These are phyloP conservation scores for Alternaria triticimaculans DNA, from an alignment of 2,329 filamentous ascomycete genomes.

Conservation along the genomic window DNA sequence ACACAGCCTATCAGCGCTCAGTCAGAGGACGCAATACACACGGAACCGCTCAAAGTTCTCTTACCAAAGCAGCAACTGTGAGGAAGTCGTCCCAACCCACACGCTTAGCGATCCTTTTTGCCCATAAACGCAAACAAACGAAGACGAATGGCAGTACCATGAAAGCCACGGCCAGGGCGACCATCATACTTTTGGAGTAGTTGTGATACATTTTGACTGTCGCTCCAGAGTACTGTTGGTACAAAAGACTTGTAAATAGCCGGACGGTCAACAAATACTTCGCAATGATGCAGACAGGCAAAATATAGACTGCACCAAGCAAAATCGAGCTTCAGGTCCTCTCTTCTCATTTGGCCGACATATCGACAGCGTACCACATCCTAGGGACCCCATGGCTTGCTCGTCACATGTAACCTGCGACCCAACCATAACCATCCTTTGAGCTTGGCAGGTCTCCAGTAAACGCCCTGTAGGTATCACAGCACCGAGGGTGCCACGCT, in stretches of 20 bases:
- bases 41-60: neutral
- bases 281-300: neutral
- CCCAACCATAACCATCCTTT: neutral
- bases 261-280: neutral
- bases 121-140: conserved; percentile 30
- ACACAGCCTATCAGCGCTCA: conserved; percentile 16
- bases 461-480: neutral
- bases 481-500: neutral
- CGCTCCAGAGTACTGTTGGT: neutral
- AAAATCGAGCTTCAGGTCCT: neutral
- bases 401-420: neutral
- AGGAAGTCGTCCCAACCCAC: conserved; percentile 32
- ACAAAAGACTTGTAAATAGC: neutral
- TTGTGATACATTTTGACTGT: conserved; percentile 26
- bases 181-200: conserved; percentile 31
- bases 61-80: conserved; percentile 29
- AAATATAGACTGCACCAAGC: neutral
- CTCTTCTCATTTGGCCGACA: neutral
- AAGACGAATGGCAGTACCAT: conserved; percentile 25
- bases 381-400: neutral
- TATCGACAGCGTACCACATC: conserved; percentile 1
- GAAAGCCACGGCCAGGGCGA: conserved; percentile 24
- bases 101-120: conserved; percentile 26
- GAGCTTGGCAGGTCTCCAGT: neutral
- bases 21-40: conserved; percentile 1